Evolutionary conservation across 352 stramenopile species (phyloP).

Genomic region (Phytophthora megakarya): DNA sequence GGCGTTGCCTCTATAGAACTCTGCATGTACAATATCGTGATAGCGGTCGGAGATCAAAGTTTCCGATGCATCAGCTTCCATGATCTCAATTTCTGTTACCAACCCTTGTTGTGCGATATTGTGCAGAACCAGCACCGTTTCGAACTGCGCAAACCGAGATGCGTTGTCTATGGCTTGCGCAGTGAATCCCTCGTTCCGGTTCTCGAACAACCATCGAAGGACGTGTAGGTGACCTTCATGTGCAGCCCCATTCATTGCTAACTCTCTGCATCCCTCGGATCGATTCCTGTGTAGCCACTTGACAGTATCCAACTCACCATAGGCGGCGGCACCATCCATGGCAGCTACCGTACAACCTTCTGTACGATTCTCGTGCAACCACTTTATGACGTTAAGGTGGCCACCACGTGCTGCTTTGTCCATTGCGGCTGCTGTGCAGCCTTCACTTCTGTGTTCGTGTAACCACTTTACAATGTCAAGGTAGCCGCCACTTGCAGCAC

Average conservation of each 20-base stretch:
- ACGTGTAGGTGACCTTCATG: slow-evolving; percentile 6
- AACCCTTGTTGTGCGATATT: slow-evolving; percentile 4
- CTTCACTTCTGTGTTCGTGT: slow-evolving; percentile 9
- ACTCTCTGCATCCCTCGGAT: slow-evolving; percentile 5
- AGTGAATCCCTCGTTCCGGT: slow-evolving; percentile 14
- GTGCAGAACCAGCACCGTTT: slow-evolving; percentile 17
- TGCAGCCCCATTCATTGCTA: slow-evolving; percentile 12
- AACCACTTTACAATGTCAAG: slow-evolving; percentile 18
- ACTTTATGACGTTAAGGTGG: slow-evolving; percentile 10
- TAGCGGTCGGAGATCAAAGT: slow-evolving; percentile 4
- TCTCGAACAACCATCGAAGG: slow-evolving; percentile 21
- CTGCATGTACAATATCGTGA: not conserved
- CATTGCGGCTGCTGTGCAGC: slow-evolving; percentile 12
- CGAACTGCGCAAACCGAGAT: slow-evolving; percentile 3
- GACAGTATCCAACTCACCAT: slow-evolving; percentile 8
- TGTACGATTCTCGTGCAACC: slow-evolving; percentile 11
- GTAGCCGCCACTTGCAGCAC: slow-evolving; percentile 14
- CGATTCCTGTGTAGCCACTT: slow-evolving; percentile 13
- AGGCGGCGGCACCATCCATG: slow-evolving; percentile 10
- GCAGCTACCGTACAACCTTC: slow-evolving; percentile 16
- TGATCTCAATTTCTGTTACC: not conserved
- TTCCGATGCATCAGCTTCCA: slow-evolving; percentile 1
- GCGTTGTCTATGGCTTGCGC: slow-evolving; percentile 2
- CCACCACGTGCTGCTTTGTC: slow-evolving; percentile 9
- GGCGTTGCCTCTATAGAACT: not conserved